phyloP scores from a whole-genome alignment of 176 grass and related monocot genomes.

The Oryza glumipatula region DNA sequence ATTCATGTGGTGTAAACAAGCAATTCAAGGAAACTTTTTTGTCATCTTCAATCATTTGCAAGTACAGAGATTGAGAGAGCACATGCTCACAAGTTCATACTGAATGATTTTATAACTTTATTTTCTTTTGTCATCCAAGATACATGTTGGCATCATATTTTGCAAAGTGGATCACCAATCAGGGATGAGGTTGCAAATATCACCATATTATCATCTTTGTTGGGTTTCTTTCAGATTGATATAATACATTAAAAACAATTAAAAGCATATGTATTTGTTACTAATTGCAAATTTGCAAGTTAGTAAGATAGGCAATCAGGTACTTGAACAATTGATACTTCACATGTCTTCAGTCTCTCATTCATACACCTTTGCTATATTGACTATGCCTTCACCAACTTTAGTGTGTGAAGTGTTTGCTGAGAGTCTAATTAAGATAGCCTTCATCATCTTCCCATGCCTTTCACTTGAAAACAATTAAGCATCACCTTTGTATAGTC shows the following conservation, averaged over 20 bases:
- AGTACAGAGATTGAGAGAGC: not conserved
- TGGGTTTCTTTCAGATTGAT: not conserved
- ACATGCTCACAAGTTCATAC: constrained; percentile 1
- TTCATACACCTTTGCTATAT: constrained; percentile 31
- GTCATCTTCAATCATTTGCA: not conserved
- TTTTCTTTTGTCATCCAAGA: not conserved
- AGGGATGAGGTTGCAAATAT: constrained; percentile 5
- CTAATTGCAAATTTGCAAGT: not conserved
- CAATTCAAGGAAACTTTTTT: not conserved
- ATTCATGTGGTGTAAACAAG: not conserved
- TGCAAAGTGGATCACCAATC: not conserved
- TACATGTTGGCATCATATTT: not conserved
- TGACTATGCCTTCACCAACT: constrained; percentile 38
- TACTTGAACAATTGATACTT: constrained; percentile 30
- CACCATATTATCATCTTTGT: not conserved
- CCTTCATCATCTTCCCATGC: constrained; percentile 21
- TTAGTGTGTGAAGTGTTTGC: constrained; percentile 33
- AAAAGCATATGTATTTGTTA: constrained; percentile 1
- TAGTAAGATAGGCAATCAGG: not conserved
- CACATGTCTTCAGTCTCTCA: constrained; percentile 25
- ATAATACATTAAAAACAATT: not conserved
- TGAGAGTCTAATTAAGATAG: constrained; percentile 44
- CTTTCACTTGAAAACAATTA: constrained; percentile 48
- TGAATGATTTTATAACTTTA: not conserved
- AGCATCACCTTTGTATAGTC: constrained; percentile 45